phyloP scores from a whole-genome alignment of 805 yeast genomes.

The Saccharomycopsis javanensis region DNA sequence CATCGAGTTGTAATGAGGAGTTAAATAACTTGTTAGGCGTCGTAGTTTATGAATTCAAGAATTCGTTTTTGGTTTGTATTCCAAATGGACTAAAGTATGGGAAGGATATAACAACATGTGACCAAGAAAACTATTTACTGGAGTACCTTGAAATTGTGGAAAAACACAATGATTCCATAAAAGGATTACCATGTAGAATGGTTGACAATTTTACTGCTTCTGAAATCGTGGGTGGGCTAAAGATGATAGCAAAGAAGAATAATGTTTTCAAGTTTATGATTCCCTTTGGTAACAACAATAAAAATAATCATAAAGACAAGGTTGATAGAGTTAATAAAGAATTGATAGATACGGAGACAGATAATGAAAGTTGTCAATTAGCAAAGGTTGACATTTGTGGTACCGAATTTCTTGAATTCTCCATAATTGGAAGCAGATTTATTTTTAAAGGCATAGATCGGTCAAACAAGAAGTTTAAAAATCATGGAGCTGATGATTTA shows the following conservation, averaged over 20 bases:
- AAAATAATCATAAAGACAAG: background rate
- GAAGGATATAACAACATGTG: background rate
- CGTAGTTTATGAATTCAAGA: constrained; percentile 17
- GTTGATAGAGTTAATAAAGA: background rate
- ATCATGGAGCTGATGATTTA: constrained; percentile 59
- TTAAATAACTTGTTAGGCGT: constrained; percentile 11
- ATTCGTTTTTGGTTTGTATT: constrained; percentile 11
- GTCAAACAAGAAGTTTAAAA: constrained; percentile 76
- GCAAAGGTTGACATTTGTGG: constrained; percentile 19
- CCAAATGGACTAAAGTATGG: constrained; percentile 13
- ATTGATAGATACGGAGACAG: background rate
- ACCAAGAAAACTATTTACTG: constrained; percentile 8
- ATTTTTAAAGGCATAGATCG: constrained; percentile 70
- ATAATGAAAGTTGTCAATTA: constrained; percentile 21
- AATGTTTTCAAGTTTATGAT: constrained; percentile 48
- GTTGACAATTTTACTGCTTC: background rate
- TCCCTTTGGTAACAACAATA: constrained; percentile 21
- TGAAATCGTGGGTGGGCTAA: constrained; percentile 49
- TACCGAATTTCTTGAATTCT: constrained; percentile 41
- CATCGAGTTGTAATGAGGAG: background rate
- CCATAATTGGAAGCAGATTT: constrained; percentile 71
- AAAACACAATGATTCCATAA: background rate
- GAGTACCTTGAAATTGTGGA: background rate
- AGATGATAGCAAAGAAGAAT: constrained; percentile 58
- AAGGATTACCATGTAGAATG: background rate